These are phyloP conservation scores for Pelargonium fulgidum DNA, from an alignment of 441 rosid genomes.

Conservation along the genomic window DNA sequence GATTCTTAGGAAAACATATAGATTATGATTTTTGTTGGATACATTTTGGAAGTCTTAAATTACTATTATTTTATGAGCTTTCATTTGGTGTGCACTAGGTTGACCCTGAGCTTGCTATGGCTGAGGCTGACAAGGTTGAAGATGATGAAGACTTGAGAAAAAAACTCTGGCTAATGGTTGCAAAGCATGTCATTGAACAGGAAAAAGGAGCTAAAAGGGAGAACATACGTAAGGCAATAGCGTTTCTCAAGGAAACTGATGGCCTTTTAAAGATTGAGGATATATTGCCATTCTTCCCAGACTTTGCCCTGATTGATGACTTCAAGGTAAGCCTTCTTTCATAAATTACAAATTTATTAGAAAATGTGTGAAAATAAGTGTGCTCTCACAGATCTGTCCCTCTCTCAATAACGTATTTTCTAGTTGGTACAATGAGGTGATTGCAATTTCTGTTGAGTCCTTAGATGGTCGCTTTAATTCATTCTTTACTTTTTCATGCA, in stretches of 20 bases:
- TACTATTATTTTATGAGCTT: not conserved
- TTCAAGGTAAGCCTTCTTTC: conserved; percentile 54
- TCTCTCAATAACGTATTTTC: not conserved
- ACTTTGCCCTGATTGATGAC: conserved; percentile 98
- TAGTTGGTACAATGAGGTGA: not conserved
- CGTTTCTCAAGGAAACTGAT: conserved; percentile 97
- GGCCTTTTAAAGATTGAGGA: conserved; percentile 97
- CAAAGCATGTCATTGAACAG: conserved; percentile 91
- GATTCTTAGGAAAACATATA: not conserved
- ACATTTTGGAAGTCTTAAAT: not conserved
- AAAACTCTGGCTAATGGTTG: conserved; percentile 99
- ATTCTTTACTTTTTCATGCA: not conserved
- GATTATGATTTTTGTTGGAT: conserved; percentile 7
- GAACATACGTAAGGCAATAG: conserved; percentile 96
- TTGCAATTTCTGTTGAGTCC: not conserved
- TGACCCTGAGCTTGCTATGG: conserved; percentile 98
- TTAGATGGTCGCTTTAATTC: not conserved
- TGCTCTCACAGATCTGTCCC: not conserved
- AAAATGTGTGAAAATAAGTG: not conserved
- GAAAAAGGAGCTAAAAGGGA: conserved; percentile 97
- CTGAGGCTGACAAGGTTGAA: conserved; percentile 99
- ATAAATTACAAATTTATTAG: conserved; percentile 2
- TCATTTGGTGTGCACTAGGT: conserved; percentile 47
- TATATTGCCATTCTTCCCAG: conserved; percentile 96
- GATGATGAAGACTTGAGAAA: conserved; percentile 98